Evolutionary conservation across 225 moss, liverwort and hornwort genomes (phyloP).

Genomic region (Thuidium tamariscinum): DNA sequence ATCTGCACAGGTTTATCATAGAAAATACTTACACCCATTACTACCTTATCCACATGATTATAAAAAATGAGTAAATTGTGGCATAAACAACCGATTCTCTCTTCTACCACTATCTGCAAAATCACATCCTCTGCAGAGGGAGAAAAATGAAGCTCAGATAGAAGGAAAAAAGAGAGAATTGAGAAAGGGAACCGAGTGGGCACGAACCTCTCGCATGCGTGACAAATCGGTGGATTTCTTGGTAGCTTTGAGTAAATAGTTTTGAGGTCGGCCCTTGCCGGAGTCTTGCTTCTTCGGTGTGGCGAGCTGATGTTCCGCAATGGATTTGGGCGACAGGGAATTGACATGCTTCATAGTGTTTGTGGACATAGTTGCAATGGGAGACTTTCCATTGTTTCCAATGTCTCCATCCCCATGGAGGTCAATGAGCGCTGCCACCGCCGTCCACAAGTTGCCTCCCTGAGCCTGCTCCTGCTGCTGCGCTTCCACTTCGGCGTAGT

Average conservation of each 20-base stretch:
- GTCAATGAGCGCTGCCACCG: background rate
- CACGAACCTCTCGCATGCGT: background rate
- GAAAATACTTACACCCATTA: background rate
- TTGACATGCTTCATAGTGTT: background rate
- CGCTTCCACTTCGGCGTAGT: background rate
- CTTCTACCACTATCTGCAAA: background rate
- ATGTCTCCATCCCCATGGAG: background rate
- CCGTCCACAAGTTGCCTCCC: background rate
- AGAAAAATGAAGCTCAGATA: too few species aligned
- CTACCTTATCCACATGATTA: background rate
- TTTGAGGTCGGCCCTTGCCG: background rate
- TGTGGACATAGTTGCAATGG: background rate
- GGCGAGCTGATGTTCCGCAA: background rate
- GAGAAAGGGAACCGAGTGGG: too few species aligned
- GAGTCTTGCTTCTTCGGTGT: background rate
- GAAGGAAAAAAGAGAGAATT: too few species aligned
- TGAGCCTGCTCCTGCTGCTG: background rate
- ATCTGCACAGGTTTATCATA: constrained; percentile 4
- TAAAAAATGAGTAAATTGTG: background rate
- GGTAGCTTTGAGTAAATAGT: background rate
- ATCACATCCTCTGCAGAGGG: too few species aligned
- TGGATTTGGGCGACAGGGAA: background rate
- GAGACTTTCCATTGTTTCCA: background rate
- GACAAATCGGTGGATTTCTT: constrained; percentile 2
- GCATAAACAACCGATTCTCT: background rate